phyloP scores from a whole-genome alignment of 2,329 filamentous ascomycete genomes.

The Fusarium austroafricanum region DNA sequence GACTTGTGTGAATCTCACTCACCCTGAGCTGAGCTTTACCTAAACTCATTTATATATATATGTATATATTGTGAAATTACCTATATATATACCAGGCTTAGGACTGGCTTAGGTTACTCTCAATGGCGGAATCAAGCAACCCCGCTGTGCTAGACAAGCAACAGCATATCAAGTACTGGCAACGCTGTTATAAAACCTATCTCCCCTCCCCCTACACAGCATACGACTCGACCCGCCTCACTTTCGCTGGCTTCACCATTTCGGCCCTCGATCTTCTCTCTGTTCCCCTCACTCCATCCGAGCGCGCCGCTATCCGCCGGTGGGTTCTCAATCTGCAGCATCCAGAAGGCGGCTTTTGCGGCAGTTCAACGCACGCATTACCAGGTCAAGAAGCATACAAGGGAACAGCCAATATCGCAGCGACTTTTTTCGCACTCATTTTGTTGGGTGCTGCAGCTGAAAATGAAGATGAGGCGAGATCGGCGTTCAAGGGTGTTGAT shows the following conservation, averaged over 20 bases:
- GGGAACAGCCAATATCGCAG: conserved; percentile 77
- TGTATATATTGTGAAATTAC: neutral
- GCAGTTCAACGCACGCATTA: conserved; percentile 75
- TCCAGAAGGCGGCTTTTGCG: conserved; percentile 87
- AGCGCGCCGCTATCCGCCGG: conserved; percentile 62
- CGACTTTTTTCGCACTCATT: conserved; percentile 88
- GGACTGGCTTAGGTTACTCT: too few species aligned
- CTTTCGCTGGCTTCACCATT: conserved; percentile 88
- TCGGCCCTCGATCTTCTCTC: conserved; percentile 86
- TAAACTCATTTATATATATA: neutral
- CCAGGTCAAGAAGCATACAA: conserved; percentile 57
- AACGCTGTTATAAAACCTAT: conserved; percentile 83
- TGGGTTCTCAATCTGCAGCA: conserved; percentile 93
- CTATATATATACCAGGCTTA: neutral
- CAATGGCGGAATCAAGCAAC: conserved; percentile 35
- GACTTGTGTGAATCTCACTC: conserved; percentile 10
- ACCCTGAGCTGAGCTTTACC: neutral
- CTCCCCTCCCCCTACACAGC: conserved; percentile 86
- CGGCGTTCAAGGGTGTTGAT: conserved; percentile 72
- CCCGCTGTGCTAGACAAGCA: conserved; percentile 64
- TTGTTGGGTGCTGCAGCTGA: conserved; percentile 69
- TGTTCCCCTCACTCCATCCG: conserved; percentile 62
- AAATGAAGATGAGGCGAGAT: conserved; percentile 52
- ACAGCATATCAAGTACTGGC: conserved; percentile 90
- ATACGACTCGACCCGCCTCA: conserved; percentile 91